Evolutionary conservation across 1,284 basidiomycete species (phyloP).

Genomic region (Thecaphora thlaspeos): DNA sequence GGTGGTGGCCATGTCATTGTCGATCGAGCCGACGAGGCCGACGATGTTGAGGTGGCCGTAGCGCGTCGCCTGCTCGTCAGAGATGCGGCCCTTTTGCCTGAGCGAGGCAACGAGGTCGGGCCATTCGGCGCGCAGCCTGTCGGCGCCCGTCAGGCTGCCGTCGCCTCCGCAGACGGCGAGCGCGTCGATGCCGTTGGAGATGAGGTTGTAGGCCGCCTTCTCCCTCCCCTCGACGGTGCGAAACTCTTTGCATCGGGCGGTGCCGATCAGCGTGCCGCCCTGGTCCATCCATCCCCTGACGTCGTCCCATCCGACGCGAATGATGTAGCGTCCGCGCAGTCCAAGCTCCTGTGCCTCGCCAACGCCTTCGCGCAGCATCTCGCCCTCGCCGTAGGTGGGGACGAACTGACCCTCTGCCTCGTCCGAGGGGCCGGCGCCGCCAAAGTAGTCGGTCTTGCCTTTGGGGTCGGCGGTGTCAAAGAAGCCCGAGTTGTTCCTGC

Average conservation of each 20-base stretch:
- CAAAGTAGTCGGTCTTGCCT: neutral
- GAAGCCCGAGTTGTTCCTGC: conserved; percentile 25
- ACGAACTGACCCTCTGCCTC: conserved; percentile 59
- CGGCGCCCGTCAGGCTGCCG: conserved; percentile 91
- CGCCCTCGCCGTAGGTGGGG: conserved; percentile 86
- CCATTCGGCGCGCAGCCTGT: conserved; percentile 92
- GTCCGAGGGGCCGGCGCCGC: conserved; percentile 2
- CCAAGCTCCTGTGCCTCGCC: conserved; percentile 65
- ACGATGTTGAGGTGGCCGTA: conserved; percentile 90
- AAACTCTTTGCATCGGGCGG: conserved; percentile 85
- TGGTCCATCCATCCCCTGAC: conserved; percentile 83
- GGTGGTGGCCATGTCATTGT: conserved; percentile 98
- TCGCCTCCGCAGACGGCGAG: conserved; percentile 96
- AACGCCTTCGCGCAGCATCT: conserved; percentile 83
- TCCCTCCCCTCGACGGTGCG: conserved; percentile 82
- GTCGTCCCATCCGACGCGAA: conserved; percentile 97
- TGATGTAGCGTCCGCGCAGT: conserved; percentile 87
- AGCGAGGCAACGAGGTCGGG: conserved; percentile 75
- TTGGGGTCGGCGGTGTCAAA: conserved; percentile 9
- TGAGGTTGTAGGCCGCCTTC: conserved; percentile 82
- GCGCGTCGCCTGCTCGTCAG: conserved; percentile 68
- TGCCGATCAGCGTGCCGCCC: conserved; percentile 94
- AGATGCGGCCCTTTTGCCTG: conserved; percentile 69
- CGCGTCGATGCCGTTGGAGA: conserved; percentile 94
- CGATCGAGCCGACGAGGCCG: conserved; percentile 94